Base-by-base conservation (phyloP, 2,329 filamentous ascomycete species). In the Cladobotryum mycophilum region DNA sequence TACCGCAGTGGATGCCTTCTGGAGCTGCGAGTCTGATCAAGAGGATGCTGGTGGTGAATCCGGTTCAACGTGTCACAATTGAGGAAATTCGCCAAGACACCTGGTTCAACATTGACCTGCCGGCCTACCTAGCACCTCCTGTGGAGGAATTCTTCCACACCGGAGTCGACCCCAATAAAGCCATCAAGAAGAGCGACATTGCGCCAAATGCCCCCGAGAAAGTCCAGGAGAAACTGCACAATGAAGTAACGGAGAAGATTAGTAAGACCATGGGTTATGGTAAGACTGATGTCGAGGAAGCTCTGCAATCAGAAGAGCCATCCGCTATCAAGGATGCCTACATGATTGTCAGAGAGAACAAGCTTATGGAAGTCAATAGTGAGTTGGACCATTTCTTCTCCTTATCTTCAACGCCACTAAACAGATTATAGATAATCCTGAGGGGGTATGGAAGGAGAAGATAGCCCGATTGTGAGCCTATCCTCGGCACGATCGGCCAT, bases 261-360 rank as follows among this genome's bases (percentile, higher is more conserved):
- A 93, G 92, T 62, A 93, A 92, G 72, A 96, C 90, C 1, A 97
- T 99, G 91, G 93, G 93, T 53, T 99, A 99, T 66, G 90, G 87
- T 35, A 92, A 89, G 66, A 86, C 86, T 55, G 93, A 99, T 73
- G 92, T 99, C 48, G 88, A 96, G 65, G 93, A 97, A 68, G 92
- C 93, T 18, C 75, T 99, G 55, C 86, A 87, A 62, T 90, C 89
- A 51, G 84, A 93, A 48, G 93, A 99, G 67, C 93, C 93, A 12
- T 97, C 91, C 52, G 91, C 93, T 11, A 96, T 99, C 76, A 99
- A 99, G 72, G 93, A 99, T 70, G 93, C 93, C 1, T 99, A 97
- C 72, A 85, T 96, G 71, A 99, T 99, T 67, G 89, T 99, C 22
- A 84, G 92, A 48, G 93, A 99, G 70, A 97, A 97, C 66, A 93